Conservation (phyloP, 495 filamentous ascomycete genomes). For the Penicillium arizonense region DNA sequence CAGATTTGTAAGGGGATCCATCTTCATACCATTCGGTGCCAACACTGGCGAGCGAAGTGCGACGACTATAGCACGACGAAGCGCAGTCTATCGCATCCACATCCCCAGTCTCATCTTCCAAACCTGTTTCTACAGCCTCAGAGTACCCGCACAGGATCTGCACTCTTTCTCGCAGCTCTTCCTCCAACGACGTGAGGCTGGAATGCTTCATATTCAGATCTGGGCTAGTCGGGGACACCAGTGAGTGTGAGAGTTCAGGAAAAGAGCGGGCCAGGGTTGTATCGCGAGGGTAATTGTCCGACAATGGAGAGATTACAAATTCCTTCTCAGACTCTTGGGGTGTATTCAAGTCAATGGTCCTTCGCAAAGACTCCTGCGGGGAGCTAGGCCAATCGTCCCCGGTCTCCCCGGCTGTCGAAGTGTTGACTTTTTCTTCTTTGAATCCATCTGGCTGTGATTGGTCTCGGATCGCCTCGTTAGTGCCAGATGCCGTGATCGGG, state of each 20-base stretch:
- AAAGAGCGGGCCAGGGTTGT: conserved; percentile 27
- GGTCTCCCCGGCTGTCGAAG: background rate
- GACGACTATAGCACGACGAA: conserved; percentile 39
- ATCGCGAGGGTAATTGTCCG: conserved; percentile 11
- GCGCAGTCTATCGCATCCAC: conserved; percentile 25
- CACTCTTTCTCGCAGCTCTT: conserved; percentile 19
- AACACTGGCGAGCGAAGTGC: conserved; percentile 33
- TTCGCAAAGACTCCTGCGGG: conserved; percentile 8
- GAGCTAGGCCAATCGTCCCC: conserved; percentile 8
- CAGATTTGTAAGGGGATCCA: conserved; percentile 11
- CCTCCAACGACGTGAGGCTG: conserved; percentile 10
- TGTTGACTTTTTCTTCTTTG: background rate
- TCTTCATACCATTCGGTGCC: conserved; percentile 13
- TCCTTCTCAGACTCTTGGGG: conserved; percentile 20
- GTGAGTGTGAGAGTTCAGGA: conserved; percentile 29
- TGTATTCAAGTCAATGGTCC: conserved; percentile 17
- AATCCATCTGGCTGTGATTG: background rate
- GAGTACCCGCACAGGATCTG: conserved; percentile 14
- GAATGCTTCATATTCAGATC: conserved; percentile 7
- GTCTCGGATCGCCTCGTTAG: background rate
- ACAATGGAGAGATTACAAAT: conserved; percentile 31
- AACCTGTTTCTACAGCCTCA: background rate
- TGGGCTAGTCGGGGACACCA: conserved; percentile 20
- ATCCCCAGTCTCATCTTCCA: background rate
- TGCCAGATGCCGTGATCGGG: background rate